Evolutionary conservation across 2,329 filamentous ascomycete genomes (phyloP), one percentile per base, ranked within the genome.

Genomic region (Chaetomiaceae sp.): DNA sequence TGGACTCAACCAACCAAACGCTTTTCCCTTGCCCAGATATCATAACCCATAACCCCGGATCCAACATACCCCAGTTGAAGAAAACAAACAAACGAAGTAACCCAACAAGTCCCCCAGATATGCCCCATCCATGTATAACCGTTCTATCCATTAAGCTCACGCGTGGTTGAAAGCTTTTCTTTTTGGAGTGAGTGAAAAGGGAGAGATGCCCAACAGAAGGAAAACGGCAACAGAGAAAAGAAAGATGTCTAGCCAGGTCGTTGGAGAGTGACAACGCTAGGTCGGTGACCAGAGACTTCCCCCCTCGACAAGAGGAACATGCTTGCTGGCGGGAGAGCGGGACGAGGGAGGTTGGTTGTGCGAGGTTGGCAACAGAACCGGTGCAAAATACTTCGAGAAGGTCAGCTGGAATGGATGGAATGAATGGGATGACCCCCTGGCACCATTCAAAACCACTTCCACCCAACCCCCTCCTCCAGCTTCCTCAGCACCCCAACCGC

Each of bases 401-500:
- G 17, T 16, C 14, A 19, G 17, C 12, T 2, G n/a, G 12, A 33
- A 16, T 8, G 8, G 23, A 9, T 14, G 6, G 10, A 25, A 8
- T 19, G 38, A 44, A 8, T 2, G 6, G 14, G 30, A 5, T 8
- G 30, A n/a, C n/a, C n/a, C n/a, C n/a, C n/a, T n/a, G n/a, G n/a
- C n/a, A n/a, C n/a, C n/a, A n/a, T n/a, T 56, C 51, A 75, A 58
- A 74, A 75, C 65, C 72, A 70, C 53, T 67, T 71, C 60, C 66
- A 64, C 47, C 67, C 67, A 8, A 62, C 66, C 1, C 70, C 67
- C 55, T 75, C 71, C 57, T 78, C 74, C 46, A 83, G 62, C 58
- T 72, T 76, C 58, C 66, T 70, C 56, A 83, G 58, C 45, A 81
- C 78, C 2, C 70, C 66, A 3, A 78, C 68, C 6, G 78, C 76